Evolutionary conservation across 805 yeast genomes (phyloP).

Genomic region (Candida hungchunana): DNA sequence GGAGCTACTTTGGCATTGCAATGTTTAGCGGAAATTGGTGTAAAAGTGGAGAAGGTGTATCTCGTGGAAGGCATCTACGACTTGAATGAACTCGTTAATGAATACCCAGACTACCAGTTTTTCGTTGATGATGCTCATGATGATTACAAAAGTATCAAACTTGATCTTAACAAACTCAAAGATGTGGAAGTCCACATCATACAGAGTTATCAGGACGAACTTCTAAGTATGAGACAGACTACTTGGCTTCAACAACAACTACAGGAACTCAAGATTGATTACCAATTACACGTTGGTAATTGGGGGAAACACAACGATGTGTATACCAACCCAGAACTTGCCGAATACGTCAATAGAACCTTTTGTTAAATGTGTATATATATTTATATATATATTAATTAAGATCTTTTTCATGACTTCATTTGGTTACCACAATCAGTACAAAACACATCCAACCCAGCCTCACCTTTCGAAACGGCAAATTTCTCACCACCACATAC

Average conservation of each 20-base stretch:
- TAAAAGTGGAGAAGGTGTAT: conserved; percentile 26
- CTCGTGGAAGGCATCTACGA: conserved; percentile 73
- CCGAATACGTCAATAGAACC: conserved; percentile 26
- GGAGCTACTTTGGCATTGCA: conserved; percentile 53
- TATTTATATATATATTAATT: neutral
- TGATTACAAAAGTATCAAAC: conserved; percentile 19
- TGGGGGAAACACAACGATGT: conserved; percentile 69
- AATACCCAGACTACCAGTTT: conserved; percentile 53
- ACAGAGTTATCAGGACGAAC: conserved; percentile 67
- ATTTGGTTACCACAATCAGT: conserved; percentile 28
- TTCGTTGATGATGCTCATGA: conserved; percentile 61
- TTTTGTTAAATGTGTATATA: conserved; percentile 5
- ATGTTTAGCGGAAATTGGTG: conserved; percentile 3
- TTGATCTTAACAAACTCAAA: conserved; percentile 5
- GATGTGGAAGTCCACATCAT: conserved; percentile 34
- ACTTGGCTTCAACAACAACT: conserved; percentile 35
- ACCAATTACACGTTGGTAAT: conserved; percentile 29
- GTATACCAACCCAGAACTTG: conserved; percentile 39
- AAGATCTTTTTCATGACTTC: conserved; percentile 6
- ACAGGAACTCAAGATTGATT: conserved; percentile 13
- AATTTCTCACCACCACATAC: conserved; percentile 27
- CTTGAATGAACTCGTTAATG: conserved; percentile 43
- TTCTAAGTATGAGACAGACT: conserved; percentile 51
- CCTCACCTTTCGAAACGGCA: conserved; percentile 10
- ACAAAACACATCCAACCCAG: conserved; percentile 20